Evolutionary conservation across 306 rosid species (phyloP).

Genomic region (Betula pendula): DNA sequence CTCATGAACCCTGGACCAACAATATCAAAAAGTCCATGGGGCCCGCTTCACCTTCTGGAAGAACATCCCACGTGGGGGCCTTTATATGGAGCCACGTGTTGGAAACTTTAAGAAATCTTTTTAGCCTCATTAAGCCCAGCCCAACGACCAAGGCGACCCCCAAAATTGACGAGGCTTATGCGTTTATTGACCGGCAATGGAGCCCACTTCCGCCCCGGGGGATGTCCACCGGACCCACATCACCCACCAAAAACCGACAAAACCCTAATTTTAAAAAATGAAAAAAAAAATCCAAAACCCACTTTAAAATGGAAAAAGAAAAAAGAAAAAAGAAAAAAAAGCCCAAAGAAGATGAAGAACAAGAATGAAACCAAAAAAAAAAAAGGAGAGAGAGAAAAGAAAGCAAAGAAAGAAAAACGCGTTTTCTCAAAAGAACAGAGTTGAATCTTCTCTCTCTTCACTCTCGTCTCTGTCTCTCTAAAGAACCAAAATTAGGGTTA

Average conservation of each 20-base stretch:
- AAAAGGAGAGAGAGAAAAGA: background rate
- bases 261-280: background rate
- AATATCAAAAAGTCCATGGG: conserved; percentile 10
- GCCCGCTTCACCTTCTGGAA: conserved; percentile 26
- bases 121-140: conserved; percentile 1
- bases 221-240: conserved; percentile 34
- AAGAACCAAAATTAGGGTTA: conserved; percentile 51
- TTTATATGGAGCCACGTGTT: conserved; percentile 24
- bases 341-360: background rate
- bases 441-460: conserved; percentile 35
- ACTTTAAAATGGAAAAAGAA: background rate
- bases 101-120: conserved; percentile 32
- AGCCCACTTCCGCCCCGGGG: conserved; percentile 22
- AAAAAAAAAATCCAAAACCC: background rate
- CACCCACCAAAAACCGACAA: conserved; percentile 31
- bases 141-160: background rate
- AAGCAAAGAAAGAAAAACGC: conserved; percentile 49
- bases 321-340: background rate
- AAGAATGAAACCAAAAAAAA: background rate
- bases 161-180: conserved; percentile 31
- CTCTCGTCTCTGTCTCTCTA: conserved; percentile 10
- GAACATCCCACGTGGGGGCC: conserved; percentile 40
- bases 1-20: conserved; percentile 23
- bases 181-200: conserved; percentile 46
- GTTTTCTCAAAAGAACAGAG: conserved; percentile 51